Conservation (phyloP, 2,329 filamentous ascomycete species). For the Trichoderma oligosporum region DNA sequence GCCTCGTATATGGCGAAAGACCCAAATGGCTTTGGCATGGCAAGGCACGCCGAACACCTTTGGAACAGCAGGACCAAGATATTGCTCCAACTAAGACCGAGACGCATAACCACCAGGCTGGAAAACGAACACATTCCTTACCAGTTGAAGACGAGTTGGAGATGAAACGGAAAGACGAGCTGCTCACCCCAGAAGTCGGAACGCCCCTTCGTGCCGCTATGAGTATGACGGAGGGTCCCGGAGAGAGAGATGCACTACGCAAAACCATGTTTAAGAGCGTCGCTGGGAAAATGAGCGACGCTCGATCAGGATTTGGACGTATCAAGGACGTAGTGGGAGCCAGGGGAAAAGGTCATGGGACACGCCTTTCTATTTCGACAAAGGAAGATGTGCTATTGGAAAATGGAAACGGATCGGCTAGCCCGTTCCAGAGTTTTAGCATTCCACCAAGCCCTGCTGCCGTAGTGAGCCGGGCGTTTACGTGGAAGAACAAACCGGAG, state of each 20-base stretch:
- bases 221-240: constrained; percentile 45
- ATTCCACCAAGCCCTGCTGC: constrained; percentile 37
- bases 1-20: constrained; percentile 73
- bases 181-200: constrained; percentile 41
- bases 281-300: constrained; percentile 73
- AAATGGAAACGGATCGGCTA: constrained; percentile 20
- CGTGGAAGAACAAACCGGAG: constrained; percentile 61
- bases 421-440: constrained; percentile 23
- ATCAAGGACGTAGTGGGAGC: constrained; percentile 81
- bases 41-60: constrained; percentile 66
- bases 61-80: constrained; percentile 46
- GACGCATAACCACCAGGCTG: constrained; percentile 33
- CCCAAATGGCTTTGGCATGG: constrained; percentile 95
- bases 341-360: constrained; percentile 49
- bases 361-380: constrained; percentile 45
- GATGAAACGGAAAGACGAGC: constrained; percentile 44
- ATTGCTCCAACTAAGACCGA: constrained; percentile 56
- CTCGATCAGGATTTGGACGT: constrained; percentile 74
- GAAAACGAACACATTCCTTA: constrained; percentile 49
- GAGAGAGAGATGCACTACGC: constrained; percentile 56
- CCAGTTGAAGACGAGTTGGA: constrained; percentile 52
- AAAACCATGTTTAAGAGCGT: constrained; percentile 74
- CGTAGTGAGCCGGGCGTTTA: constrained; percentile 50
- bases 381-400: constrained; percentile 54
- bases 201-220: constrained; percentile 44